A percentile compares a stretch with the other conserved stretches of the same genome.
These are phyloP conservation scores for Hypoxylon sp. DNA, from an alignment of 2,329 filamentous ascomycete genomes.

Conservation along the genomic window DNA sequence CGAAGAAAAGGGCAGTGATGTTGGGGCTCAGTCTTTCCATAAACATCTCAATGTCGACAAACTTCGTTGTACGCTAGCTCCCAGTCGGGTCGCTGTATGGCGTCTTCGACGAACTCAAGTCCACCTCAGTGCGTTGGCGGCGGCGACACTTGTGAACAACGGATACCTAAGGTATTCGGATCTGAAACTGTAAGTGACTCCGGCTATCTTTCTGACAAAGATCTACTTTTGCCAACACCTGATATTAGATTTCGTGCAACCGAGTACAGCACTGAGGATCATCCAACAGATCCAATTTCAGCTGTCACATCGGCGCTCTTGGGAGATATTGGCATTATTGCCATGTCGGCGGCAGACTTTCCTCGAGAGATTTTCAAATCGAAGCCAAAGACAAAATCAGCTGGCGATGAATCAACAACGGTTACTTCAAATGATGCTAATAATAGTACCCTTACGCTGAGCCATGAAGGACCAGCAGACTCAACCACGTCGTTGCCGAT, in stretches of 20 bases:
- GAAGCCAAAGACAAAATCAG: constrained; percentile 40
- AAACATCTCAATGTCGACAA: constrained; percentile 74
- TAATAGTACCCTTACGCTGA: constrained; percentile 13
- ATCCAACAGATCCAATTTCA: constrained; percentile 83
- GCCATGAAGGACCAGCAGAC: constrained; percentile 10
- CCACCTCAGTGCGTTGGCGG: constrained; percentile 78
- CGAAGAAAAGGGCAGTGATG: constrained; percentile 72
- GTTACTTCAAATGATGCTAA: constrained; percentile 23
- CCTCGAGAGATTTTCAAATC: constrained; percentile 68
- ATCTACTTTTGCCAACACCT: constrained; percentile 25
- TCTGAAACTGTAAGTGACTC: constrained; percentile 73
- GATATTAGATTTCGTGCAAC: constrained; percentile 60
- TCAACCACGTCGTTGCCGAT: constrained; percentile 26
- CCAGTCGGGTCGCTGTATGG: constrained; percentile 79
- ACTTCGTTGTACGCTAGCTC: constrained; percentile 77
- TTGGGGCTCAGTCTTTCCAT: constrained; percentile 77
- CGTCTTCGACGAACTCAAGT: constrained; percentile 75
- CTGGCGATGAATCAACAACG: constrained; percentile 26
- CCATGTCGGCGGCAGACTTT: constrained; percentile 85
- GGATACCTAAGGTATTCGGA: constrained; percentile 76
- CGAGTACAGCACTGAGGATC: constrained; percentile 83
- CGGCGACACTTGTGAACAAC: constrained; percentile 74
- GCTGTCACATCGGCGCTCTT: constrained; percentile 82
- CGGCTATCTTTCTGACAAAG: not conserved
- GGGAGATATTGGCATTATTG: constrained; percentile 84